Evolutionary conservation across 2,329 filamentous ascomycete species (phyloP), one percentile per base, ranked within the genome.

Genomic region (Fusarium ramigenum): DNA sequence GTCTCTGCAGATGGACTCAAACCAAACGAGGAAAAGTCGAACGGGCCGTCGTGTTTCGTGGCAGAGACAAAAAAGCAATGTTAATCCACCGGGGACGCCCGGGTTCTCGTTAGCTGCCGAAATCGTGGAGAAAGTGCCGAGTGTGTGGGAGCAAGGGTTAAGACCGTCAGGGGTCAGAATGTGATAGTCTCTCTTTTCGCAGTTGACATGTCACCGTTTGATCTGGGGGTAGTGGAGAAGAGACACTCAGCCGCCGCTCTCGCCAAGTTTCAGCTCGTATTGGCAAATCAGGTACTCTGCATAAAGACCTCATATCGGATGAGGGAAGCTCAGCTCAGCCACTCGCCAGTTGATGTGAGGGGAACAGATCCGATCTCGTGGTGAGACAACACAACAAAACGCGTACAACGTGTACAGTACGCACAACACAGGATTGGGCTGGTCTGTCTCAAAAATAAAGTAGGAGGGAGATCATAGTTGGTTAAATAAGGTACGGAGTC

Each of bases 31-130:
- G 57, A 66, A 69, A 74, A 47, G 74, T 60, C 58, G 19, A 43
- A 56, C 32, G 63, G 60, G 64, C 57, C 74, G 71, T 56, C 50
- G 60, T 72, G 73, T 74, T 76, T 75, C 74, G 69, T 63, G 57
- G 46, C 59, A 65, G 65, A 60, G 50, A 57, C 58, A 54, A 40
- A 71, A 63, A 63, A 58, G 62, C 54, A 60, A 53, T 18, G 54
- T 47, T 37, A 28, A 61, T 9, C 68, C 56, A 62, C 62, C 53
- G 56, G 50, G 62, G 62, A 69, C 62, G 42, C 42, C n/a, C 62
- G 68, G 67, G 57, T 58, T n/a, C 34, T 71, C n/a, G 14, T 58
- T 70, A 60, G 66, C 65, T 69, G 52, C 52, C 66, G 66, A 58
- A 53, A 59, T 63, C 65, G 66, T 70, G 69, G 67, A 36, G 60